Evolutionary conservation across 108 stramenopile genomes (phyloP).

Genomic region (Stephanodiscus triporus): DNA sequence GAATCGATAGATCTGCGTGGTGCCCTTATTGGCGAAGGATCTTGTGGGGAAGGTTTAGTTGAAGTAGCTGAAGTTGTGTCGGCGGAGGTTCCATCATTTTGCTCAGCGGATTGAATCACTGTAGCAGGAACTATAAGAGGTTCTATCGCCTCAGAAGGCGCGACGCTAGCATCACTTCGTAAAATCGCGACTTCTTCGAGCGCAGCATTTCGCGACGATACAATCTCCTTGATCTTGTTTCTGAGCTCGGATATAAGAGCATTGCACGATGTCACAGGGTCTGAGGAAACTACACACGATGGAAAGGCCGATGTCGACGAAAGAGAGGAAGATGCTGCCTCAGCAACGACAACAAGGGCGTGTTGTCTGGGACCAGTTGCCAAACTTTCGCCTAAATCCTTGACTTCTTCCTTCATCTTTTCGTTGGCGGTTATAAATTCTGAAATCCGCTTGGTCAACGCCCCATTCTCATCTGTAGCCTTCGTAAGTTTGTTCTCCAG

Average conservation of each 20-base stretch:
- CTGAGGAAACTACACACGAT: slow-evolving; percentile 9
- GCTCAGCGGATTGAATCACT: neutral
- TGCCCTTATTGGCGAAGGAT: neutral
- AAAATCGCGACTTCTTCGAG: slow-evolving; percentile 36
- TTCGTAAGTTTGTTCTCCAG: slow-evolving; percentile 27
- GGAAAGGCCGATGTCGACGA: neutral
- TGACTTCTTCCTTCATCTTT: slow-evolving; percentile 28
- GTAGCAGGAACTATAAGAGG: neutral
- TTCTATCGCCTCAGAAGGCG: neutral
- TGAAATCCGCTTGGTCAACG: slow-evolving; percentile 24
- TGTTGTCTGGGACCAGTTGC: neutral
- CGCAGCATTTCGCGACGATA: slow-evolving; percentile 37
- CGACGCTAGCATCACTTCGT: slow-evolving; percentile 2
- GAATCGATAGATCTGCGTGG: neutral
- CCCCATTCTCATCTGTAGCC: slow-evolving; percentile 23
- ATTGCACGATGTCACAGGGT: slow-evolving; percentile 22
- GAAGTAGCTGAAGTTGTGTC: neutral
- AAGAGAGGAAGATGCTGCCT: neutral
- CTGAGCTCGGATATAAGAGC: slow-evolving; percentile 35
- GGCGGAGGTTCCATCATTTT: neutral
- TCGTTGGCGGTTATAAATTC: slow-evolving; percentile 32
- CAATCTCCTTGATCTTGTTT: slow-evolving; percentile 31
- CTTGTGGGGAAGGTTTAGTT: neutral
- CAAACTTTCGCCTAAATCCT: slow-evolving; percentile 29
- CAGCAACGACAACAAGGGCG: neutral